Conservation (phyloP, 306 rosid genomes). For the Hippophae tibetana region DNA sequence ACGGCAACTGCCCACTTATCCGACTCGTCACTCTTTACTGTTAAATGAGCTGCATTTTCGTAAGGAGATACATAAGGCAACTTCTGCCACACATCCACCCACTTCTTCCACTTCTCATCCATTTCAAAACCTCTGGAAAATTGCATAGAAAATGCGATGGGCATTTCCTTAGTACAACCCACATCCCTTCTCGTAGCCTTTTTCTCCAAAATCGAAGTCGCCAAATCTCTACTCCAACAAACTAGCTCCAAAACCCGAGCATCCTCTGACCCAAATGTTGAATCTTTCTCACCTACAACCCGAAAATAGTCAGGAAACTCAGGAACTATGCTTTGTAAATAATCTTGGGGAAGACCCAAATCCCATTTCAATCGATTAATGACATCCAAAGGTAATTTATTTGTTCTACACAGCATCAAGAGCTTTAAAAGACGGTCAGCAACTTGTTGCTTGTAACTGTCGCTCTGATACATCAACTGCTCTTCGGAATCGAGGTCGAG, state of each 20-base stretch:
- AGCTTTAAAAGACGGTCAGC: constrained; percentile 62
- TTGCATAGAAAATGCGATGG: constrained; percentile 40
- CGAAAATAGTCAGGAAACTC: constrained; percentile 77
- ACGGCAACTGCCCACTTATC: constrained; percentile 68
- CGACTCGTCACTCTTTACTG: constrained; percentile 48
- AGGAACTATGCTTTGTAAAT: constrained; percentile 27
- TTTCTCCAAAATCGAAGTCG: constrained; percentile 51
- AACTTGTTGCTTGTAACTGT: constrained; percentile 34
- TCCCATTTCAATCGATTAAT: constrained; percentile 56
- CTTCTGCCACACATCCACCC: constrained; percentile 72
- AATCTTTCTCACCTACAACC: constrained; percentile 13
- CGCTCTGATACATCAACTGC: constrained; percentile 32
- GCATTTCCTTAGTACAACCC: constrained; percentile 9
- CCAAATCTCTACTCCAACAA: constrained; percentile 62
- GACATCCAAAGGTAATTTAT: constrained; percentile 36
- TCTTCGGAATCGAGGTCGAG: constrained; percentile 46
- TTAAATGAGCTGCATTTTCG: constrained; percentile 52
- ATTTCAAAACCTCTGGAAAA: constrained; percentile 60
- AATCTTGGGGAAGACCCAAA: constrained; percentile 67
- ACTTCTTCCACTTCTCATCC: constrained; percentile 63
- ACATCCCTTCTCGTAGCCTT: constrained; percentile 8
- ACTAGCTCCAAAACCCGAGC: constrained; percentile 54
- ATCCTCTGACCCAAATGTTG: constrained; percentile 11
- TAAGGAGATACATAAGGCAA: constrained; percentile 72
- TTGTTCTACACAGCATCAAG: constrained; percentile 50